These are phyloP conservation scores for Eimeria nieschulzi DNA, from an alignment of 169 alveolate species.

Conservation along the genomic window DNA sequence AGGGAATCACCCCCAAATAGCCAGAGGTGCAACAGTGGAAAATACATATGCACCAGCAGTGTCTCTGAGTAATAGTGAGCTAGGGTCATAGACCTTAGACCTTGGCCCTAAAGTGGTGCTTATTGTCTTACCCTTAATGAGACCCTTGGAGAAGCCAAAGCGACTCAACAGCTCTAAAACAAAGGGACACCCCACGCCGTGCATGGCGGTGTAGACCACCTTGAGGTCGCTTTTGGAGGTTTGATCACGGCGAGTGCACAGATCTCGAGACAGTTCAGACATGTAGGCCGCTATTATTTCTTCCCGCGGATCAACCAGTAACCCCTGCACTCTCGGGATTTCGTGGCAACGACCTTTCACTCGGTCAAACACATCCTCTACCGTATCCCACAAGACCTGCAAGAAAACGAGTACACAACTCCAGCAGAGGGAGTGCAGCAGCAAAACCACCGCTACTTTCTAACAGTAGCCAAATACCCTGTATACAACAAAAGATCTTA, in stretches of 20 bases:
- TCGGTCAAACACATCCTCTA: conserved; percentile 36
- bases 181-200: conserved; percentile 87
- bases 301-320: conserved; percentile 69
- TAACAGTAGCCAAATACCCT: too few species aligned
- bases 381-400: conserved; percentile 20
- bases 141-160: conserved; percentile 77
- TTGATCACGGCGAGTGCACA: conserved; percentile 72
- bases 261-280: conserved; percentile 77
- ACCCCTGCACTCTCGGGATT: background rate
- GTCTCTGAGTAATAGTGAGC: background rate
- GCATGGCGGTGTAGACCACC: conserved; percentile 89
- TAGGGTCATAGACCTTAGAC: too few species aligned
- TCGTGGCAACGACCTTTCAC: background rate
- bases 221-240: conserved; percentile 77
- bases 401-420: background rate
- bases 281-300: conserved; percentile 78
- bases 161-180: conserved; percentile 79
- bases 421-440: too few species aligned
- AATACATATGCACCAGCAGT: background rate
- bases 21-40: too few species aligned
- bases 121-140: background rate
- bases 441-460: too few species aligned
- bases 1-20: too few species aligned
- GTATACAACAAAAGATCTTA: too few species aligned
- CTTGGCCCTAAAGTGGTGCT: too few species aligned